Base-by-base conservation (phyloP, 805 yeast species). In the Candida pseudofarinosa region DNA sequence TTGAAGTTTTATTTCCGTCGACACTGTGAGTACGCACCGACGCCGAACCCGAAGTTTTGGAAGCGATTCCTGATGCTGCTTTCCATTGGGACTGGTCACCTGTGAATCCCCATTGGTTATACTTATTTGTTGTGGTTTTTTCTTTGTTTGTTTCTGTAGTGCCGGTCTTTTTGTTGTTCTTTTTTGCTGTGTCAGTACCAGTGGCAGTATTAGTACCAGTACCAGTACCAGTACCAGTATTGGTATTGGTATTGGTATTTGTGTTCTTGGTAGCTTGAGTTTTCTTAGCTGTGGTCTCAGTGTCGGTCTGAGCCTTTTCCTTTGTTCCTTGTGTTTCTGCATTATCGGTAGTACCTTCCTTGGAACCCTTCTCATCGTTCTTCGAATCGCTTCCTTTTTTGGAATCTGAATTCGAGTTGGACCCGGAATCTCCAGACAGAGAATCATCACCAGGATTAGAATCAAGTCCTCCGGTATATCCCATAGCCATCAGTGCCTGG, bases 81-180 rank as follows among this genome's bases (percentile, higher is more conserved):
- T 45, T 49, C 75, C 75, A 69, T 3, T 44, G 46, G 0, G 67
- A 59, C 47, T 69, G 70, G 1, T 61, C 48, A 1, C 75, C 75
- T 3, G 69, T 63, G 49, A 69, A 69, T 1, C 75, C 75, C 61
- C 64, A 69, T 45, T 66, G 67, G 53, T 69, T 69, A 53, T 56
- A 69, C 10, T 23, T 23, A 23, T 10, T 23, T 23, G 28, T 23
- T 4, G 65, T 49, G 19, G 44, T 62, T 7, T 33, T 38, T 3
- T 20, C 42, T 20, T 44, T 31, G 15, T 33, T 23, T 1, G 56
- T 44, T 12, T 46, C 41, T 18, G 31, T 47, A 10, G 50, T 35
- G 13, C 32, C 41, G 7, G 54, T 18, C 2, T 40, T 43, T 2
- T 55, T 45, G 16, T 56, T 48, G 13, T 38, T 47, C 16, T 50